Base-by-base conservation (phyloP, 371 early-diverging fungal species). In the Mortierella sp. region DNA sequence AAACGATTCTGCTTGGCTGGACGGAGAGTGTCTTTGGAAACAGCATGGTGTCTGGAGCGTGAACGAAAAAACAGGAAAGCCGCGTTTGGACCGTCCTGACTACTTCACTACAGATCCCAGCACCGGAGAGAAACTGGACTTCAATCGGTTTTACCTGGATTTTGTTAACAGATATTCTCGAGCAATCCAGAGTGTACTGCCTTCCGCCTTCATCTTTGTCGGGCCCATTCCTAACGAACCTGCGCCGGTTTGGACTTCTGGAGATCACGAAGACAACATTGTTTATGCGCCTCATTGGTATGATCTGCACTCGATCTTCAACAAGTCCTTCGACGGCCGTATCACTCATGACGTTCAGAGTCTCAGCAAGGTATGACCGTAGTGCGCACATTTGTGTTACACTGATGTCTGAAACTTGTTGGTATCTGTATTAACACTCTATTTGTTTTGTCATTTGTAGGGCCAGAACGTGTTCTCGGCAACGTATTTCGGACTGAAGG, bases 251-350 rank as follows among this genome's bases (percentile, higher is more conserved):
- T 90, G 93, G 80, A 84, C 80, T 10, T 84, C 88, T 21, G 84
- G 82, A 28, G 92, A 95, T 74, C 91, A 92, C 34, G 90, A 93
- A 70, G 89, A 91, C 19, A 91, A 93, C 48, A 81, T 94, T 26
- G 90, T 96, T 1, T 96, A 93, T 77, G 94, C 96, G 14, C 96
- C 96, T 31, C 96, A 96, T 84, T 96, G 96, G 96, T 96, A 96
- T 78, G 96, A 96, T 75, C 86, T 96, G 21, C 93, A 95, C 70
- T 91, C 94, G 54, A 84, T 96, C 24, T 95, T 95, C 76, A 92
- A 92, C 85, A 97, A 96, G 84, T 85, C 92, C 24, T 96, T 96
- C 58, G 91, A 94, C 77, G 93, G 94, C 13, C 85, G 90, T 19
- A 88, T 96, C 42, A 96, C 96, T 2, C 95, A 96, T 78, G 95